Evolutionary conservation across 2,329 filamentous ascomycete species (phyloP), one percentile per base, ranked within the genome.

Genomic region (Pseudogymnoascus sp.): DNA sequence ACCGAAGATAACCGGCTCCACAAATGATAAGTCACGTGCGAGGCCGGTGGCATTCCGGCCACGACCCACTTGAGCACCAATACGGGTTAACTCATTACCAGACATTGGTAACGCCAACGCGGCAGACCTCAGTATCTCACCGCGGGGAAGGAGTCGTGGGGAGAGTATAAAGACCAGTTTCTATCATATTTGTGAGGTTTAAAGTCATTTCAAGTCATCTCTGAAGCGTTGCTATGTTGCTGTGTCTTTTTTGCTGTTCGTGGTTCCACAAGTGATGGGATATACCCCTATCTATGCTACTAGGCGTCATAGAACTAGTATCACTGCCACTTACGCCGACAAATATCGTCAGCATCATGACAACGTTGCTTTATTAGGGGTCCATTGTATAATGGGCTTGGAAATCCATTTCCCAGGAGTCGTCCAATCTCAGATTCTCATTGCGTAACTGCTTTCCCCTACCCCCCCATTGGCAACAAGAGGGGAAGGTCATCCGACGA

Each of bases 41-140:
- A 33, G 52, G 52, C 33, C 52, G 52, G 52, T 59, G 33, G 10
- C 29, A 59, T 59, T 59, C 52, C 52, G 52, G 52, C 52, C 52
- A 37, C 29, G 52, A 59, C 29, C 33, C 52, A 37, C 52, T 10
- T 10, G 35, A 31, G 14, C 29, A 23, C 52, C 52, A 59, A 59
- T 33, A 29, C 6, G 29, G 29, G 6, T 59, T 59, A 49, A 49
- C 29, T 33, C 52, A 59, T 19, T 14, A 59, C 52, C n/a, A 35
- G 35, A 59, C 52, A 37, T 59, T 59, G 29, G 52, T 5, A 59
- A 59, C 19, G 33, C 33, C 52, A 37, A 33, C 29, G 33, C 52
- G 2, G 19, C n/a, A 19, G 29, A 35, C 29, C 19, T 37, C 52
- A 21, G 29, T 8, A 19, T 59, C 33, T 33, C 33, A 33, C 29